These are phyloP conservation scores for Eruca vesicaria DNA, from an alignment of 441 rosid species.

Conservation along the genomic window DNA sequence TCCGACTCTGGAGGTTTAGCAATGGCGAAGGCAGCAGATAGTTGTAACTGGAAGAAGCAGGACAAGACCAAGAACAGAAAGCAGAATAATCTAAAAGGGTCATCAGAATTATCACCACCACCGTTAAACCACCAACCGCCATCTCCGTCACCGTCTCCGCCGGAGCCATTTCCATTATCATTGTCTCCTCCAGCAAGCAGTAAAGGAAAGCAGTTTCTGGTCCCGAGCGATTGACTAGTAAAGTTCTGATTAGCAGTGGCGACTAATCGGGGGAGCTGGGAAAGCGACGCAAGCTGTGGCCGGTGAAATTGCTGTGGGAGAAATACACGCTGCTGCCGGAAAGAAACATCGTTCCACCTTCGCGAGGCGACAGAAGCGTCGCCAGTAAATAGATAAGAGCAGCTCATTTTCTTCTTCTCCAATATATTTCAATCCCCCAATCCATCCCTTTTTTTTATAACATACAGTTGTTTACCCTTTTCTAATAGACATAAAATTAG, in stretches of 20 bases:
- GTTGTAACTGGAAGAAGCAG: constrained; percentile 39
- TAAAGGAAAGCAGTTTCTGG: constrained; percentile 1
- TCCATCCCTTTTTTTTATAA: constrained; percentile 4
- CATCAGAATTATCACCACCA: constrained; percentile 39
- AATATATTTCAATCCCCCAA: constrained; percentile 2
- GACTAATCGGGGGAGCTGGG: not conserved
- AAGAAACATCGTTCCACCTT: constrained; percentile 12
- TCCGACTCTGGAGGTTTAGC: constrained; percentile 30
- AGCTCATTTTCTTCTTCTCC: constrained; percentile 32
- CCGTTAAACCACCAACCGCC: constrained; percentile 39
- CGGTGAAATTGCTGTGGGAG: constrained; percentile 26
- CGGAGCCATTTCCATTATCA: not conserved
- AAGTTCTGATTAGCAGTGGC: constrained; percentile 7
- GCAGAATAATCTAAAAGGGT: constrained; percentile 23
- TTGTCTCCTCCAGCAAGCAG: not conserved
- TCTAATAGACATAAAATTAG: constrained; percentile 12
- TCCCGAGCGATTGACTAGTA: not conserved
- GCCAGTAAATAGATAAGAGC: constrained; percentile 32
- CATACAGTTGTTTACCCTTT: not conserved
- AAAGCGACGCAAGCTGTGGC: constrained; percentile 3
- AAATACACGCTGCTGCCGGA: constrained; percentile 15
- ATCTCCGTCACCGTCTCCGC: constrained; percentile 37
- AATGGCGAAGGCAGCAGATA: constrained; percentile 47
- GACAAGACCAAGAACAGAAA: constrained; percentile 37
- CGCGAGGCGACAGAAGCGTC: constrained; percentile 21